These are phyloP conservation scores for Dendrobium chrysotoxum DNA, from an alignment of 106 monocot species.

Conservation along the genomic window DNA sequence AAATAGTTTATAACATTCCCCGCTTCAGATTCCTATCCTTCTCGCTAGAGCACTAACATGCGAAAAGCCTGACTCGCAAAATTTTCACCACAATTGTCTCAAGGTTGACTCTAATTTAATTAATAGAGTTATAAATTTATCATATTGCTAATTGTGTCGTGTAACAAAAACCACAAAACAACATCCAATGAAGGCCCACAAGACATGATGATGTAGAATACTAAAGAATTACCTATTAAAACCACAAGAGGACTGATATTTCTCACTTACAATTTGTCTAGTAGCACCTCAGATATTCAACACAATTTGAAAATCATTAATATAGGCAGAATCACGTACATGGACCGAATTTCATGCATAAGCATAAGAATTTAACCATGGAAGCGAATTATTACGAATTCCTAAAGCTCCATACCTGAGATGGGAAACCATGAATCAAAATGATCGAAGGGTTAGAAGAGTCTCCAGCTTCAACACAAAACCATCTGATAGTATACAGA, in stretches of 20 bases:
- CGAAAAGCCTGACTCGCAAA: too few species aligned
- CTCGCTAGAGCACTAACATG: too few species aligned
- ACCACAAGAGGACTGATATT: neutral
- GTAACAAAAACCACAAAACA: too few species aligned
- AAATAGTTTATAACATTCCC: too few species aligned
- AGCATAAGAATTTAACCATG: neutral
- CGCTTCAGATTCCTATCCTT: too few species aligned
- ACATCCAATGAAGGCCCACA: too few species aligned
- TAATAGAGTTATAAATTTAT: too few species aligned
- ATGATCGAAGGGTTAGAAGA: conserved; percentile 45
- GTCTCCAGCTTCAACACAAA: conserved; percentile 79
- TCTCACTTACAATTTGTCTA: neutral
- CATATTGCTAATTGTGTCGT: too few species aligned
- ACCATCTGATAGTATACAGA: conserved; percentile 57
- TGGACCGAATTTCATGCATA: neutral
- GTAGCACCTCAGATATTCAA: neutral
- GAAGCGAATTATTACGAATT: neutral
- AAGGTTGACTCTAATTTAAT: too few species aligned
- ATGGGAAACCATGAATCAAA: conserved; percentile 88
- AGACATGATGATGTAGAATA: neutral
- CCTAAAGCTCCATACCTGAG: conserved; percentile 45
- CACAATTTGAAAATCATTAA: neutral
- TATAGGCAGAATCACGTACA: neutral
- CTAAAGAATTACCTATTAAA: neutral
- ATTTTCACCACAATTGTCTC: too few species aligned